A percentile compares a stretch with the other conserved stretches of the same genome.
phyloP scores from a whole-genome alignment of 441 rosid genomes.

The Syzygium malaccense region DNA sequence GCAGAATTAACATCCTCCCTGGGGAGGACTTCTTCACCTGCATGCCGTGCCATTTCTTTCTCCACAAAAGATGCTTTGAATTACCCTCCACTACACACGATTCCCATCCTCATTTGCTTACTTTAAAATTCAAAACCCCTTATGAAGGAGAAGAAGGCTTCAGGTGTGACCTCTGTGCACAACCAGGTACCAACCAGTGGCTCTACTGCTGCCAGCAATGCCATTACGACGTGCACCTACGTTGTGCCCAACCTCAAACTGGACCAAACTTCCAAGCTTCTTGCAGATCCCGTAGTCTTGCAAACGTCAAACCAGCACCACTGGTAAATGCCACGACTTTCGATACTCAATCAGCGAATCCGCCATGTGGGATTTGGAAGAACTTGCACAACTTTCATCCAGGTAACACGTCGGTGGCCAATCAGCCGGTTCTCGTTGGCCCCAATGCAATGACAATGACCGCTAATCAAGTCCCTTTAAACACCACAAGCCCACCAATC shows the following conservation, averaged over 20 bases:
- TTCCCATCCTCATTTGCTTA: background rate
- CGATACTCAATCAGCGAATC: background rate
- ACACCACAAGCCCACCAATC: background rate
- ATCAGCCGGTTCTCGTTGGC: background rate
- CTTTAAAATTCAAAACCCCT: background rate
- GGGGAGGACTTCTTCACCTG: background rate
- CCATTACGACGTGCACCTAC: background rate
- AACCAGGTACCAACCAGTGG: background rate
- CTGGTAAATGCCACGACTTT: background rate
- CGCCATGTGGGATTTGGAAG: background rate
- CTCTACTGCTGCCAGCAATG: background rate
- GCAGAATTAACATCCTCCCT: background rate
- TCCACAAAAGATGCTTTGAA: background rate
- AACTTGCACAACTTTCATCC: background rate
- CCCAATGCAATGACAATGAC: background rate
- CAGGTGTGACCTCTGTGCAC: background rate
- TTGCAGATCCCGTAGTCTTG: background rate
- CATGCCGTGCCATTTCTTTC: background rate
- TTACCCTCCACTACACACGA: background rate
- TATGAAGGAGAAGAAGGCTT: background rate
- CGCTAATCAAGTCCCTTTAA: background rate
- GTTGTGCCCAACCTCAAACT: background rate
- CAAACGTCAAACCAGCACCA: background rate
- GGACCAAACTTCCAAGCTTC: background rate
- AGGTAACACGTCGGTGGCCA: background rate